Evolutionary conservation across 148 eudicot genomes (phyloP), one percentile per base, ranked within the genome.

Genomic region (Rhododendron simsii): DNA sequence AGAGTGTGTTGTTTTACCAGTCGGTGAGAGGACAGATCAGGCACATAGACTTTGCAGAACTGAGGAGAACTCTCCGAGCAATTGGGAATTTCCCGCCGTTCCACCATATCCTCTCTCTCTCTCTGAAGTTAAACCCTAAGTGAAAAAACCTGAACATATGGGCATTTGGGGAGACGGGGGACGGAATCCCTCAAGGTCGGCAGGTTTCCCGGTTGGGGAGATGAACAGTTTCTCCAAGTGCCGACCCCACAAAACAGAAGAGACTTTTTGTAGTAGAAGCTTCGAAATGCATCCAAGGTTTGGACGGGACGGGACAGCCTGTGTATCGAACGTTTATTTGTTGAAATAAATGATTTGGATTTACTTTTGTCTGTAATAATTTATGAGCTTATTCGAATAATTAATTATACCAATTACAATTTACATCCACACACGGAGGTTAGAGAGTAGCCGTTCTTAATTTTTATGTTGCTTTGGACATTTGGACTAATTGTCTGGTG

Each of bases 21-120:
- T 47, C 57, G 71, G 7, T 41, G 71, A 81, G 85, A 81, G 51
- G 73, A 69, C 6, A 9, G 57, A 69, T 73, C 4, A 16, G 87
- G 87, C 5, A 86, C 10, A 81, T 41, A 86, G 26, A 86, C 81
- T 23, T 81, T 86, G 84, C 82, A 86, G 81, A 86, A 86, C 45
- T 83, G 85, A 30, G 84, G 84, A 8, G 3, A 82, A 47, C 50
- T 63, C 35, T 82, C 84, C 30, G 51, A 63, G 71, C 59, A 37
- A 4, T 23, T 6, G 30, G 0, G 20, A n/a, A 35, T 81, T 81
- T 30, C 21, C 47, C 20, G 7, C 30, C 45, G 48, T 35, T 81
- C 35, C 71, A 35, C 84, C 84, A 81, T 81, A 7, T 7, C 12
- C 47, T 35, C 44, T 33, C 45, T 1, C 44, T 15, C 45, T 1